Conservation (phyloP, 106 monocot genomes). For the Allium sativum region DNA sequence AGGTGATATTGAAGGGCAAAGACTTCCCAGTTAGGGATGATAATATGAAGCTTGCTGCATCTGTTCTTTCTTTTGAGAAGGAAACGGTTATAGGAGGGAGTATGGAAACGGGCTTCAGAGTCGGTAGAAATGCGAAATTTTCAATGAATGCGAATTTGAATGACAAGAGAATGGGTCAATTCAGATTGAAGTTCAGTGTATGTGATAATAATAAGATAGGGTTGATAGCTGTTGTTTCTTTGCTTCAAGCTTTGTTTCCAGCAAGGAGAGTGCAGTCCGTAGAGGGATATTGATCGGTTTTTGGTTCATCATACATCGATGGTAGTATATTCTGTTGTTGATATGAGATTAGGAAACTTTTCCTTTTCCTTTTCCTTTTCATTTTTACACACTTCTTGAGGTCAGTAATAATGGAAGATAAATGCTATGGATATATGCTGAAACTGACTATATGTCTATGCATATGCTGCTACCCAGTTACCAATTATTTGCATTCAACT, state of each 20-base stretch:
- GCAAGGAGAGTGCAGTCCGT: background rate
- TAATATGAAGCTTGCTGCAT: constrained; percentile 27
- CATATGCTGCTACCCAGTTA: too few species aligned
- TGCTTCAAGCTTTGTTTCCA: constrained; percentile 37
- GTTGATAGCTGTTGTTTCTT: constrained; percentile 36
- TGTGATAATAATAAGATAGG: constrained; percentile 50
- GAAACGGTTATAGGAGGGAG: constrained; percentile 58
- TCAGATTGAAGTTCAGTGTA: constrained; percentile 42
- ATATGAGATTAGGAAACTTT: too few species aligned
- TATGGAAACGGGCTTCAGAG: constrained; percentile 57
- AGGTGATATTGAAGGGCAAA: constrained; percentile 48
- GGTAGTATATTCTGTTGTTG: too few species aligned
- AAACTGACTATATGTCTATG: too few species aligned
- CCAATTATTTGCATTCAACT: too few species aligned
- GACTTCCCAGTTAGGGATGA: constrained; percentile 87
- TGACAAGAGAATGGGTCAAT: constrained; percentile 48
- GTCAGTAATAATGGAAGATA: too few species aligned
- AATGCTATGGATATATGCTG: too few species aligned
- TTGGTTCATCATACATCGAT: background rate
- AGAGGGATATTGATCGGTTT: background rate
- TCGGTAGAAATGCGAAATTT: constrained; percentile 31
- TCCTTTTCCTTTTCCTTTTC: too few species aligned
- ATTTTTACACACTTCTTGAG: too few species aligned
- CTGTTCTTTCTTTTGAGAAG: constrained; percentile 50
- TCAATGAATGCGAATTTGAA: constrained; percentile 63